Evolutionary conservation across 495 filamentous ascomycete species (phyloP).

Genomic region (Penicillium fimorum): DNA sequence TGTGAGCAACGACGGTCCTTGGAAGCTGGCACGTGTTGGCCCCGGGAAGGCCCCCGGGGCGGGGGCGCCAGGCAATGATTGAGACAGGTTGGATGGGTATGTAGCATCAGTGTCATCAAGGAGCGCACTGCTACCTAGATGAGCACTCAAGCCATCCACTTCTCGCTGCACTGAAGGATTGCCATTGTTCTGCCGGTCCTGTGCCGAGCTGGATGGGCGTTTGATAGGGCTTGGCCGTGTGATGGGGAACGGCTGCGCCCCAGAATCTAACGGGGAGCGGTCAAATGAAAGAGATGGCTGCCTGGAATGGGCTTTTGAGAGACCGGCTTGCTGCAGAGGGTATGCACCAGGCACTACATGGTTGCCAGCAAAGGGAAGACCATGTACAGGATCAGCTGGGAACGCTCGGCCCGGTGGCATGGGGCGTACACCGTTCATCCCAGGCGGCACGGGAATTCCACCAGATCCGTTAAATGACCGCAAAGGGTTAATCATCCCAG

Average conservation of each 20-base stretch:
- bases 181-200: conserved; percentile 49
- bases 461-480: conserved; percentile 56
- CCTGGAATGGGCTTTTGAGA: conserved; percentile 56
- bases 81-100: conserved; percentile 40
- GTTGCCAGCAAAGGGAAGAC: conserved; percentile 35
- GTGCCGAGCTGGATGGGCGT: conserved; percentile 75
- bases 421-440: conserved; percentile 58
- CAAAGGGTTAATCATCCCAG: conserved; percentile 43
- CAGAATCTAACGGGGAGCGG: conserved; percentile 42
- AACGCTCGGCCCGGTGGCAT: conserved; percentile 64
- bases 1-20: conserved; percentile 49
- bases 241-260: conserved; percentile 61
- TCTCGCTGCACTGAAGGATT: conserved; percentile 40
- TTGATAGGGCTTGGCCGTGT: conserved; percentile 83
- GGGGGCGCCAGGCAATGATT: conserved; percentile 41
- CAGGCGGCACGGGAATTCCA: conserved; percentile 56
- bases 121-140: conserved; percentile 92
- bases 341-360: conserved; percentile 36
- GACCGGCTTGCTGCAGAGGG: conserved; percentile 32
- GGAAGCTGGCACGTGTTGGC: conserved; percentile 46
- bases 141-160: conserved; percentile 72
- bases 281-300: conserved; percentile 61
- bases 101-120: conserved; percentile 73
- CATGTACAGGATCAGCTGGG: conserved; percentile 51
- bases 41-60: conserved; percentile 34